Conservation (phyloP, 164 flowering plant genomes). For the Macadamia integrifolia region DNA sequence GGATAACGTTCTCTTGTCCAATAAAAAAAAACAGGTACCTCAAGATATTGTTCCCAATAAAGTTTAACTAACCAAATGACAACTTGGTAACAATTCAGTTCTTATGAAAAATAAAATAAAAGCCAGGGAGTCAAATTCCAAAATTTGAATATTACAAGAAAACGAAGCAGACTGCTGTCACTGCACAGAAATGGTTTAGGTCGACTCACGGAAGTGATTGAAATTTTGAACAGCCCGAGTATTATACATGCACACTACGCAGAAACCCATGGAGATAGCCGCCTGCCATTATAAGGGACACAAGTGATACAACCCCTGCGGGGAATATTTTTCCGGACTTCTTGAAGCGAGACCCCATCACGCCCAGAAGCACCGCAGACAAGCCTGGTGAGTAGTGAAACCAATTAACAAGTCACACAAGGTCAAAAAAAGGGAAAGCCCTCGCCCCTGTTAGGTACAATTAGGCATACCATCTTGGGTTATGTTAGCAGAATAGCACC, state of each 20-base stretch:
- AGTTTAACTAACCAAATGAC: no score
- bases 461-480: background rate
- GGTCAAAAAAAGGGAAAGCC: background rate
- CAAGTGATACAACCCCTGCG: conserved; percentile 80
- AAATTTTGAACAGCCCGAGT: background rate
- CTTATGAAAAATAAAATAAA: no score
- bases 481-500: background rate
- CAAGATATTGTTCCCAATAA: no score
- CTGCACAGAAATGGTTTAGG: background rate
- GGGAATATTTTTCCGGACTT: conserved; percentile 84
- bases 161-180: background rate
- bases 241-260: conserved; percentile 40
- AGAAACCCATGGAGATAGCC: conserved; percentile 86
- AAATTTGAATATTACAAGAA: background rate
- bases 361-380: conserved; percentile 68
- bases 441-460: background rate
- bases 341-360: conserved; percentile 85
- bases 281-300: conserved; percentile 82
- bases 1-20: no score
- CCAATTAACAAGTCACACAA: background rate
- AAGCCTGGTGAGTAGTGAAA: conserved; percentile 31
- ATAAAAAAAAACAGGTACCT: no score
- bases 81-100: no score
- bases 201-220: background rate
- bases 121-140: background rate